These are phyloP conservation scores for Pilatotrama ljubarskyi DNA, from an alignment of 768 basidiomycete species.

Conservation along the genomic window DNA sequence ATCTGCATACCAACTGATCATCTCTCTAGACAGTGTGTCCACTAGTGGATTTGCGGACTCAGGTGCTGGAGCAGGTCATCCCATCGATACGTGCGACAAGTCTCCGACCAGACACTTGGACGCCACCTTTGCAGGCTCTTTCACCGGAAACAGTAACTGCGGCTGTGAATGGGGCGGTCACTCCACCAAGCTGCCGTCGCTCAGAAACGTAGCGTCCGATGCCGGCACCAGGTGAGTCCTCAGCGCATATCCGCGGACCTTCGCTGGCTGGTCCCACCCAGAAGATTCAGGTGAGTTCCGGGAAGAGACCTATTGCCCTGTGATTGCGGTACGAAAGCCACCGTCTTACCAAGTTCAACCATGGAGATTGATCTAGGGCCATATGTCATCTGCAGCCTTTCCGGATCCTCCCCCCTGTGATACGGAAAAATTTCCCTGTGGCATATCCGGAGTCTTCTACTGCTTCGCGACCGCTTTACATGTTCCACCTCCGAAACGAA, in stretches of 20 bases:
- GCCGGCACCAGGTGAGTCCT: not conserved
- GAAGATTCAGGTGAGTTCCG: not conserved
- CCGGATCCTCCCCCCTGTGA: conserved; percentile 4
- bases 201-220: not conserved
- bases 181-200: not conserved
- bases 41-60: not conserved
- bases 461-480: not conserved
- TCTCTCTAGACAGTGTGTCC: not conserved
- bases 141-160: not conserved
- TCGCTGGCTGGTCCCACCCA: not conserved
- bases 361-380: conserved; percentile 2
- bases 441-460: not conserved
- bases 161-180: not conserved
- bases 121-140: not conserved
- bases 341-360: not conserved
- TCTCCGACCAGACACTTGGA: not conserved
- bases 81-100: not conserved
- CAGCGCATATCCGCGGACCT: not conserved
- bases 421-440: not conserved
- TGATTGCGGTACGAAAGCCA: not conserved
- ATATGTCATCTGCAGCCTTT: not conserved
- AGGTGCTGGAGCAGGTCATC: not conserved
- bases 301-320: not conserved
- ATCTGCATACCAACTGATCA: not conserved
- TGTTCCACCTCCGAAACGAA: not conserved